A percentile compares a stretch with the other conserved stretches of the same genome.
phyloP scores from a whole-genome alignment of 2,329 filamentous ascomycete species.

The Paracorniculantispora psalliotae region DNA sequence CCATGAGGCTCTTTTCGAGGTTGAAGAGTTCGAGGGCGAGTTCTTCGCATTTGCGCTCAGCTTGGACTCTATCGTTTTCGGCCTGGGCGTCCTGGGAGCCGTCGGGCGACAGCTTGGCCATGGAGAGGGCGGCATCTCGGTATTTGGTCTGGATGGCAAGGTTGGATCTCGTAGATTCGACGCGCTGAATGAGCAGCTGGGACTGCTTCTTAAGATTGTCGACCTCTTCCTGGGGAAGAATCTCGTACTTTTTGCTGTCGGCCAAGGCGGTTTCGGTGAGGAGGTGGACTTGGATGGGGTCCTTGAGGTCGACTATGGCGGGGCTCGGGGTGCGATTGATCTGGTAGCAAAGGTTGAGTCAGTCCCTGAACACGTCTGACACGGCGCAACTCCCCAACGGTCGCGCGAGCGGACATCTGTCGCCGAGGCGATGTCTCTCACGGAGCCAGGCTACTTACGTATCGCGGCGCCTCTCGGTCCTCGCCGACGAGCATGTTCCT shows the following conservation, averaged over 20 bases:
- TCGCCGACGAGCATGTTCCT: slow-evolving; percentile 50
- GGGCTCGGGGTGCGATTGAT: slow-evolving; percentile 53
- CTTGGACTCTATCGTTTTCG: slow-evolving; percentile 68
- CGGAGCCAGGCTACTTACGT: slow-evolving; percentile 51
- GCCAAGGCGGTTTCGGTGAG: slow-evolving; percentile 89
- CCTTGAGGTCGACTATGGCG: slow-evolving; percentile 56
- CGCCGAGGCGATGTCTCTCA: neutral
- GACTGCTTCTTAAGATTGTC: slow-evolving; percentile 88
- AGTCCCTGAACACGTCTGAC: neutral
- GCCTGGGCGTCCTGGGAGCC: slow-evolving; percentile 52
- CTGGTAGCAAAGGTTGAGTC: slow-evolving; percentile 27
- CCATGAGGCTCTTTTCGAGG: slow-evolving; percentile 70
- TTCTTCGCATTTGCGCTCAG: slow-evolving; percentile 79
- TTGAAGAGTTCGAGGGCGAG: slow-evolving; percentile 74
- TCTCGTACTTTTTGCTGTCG: slow-evolving; percentile 79
- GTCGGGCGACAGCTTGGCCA: slow-evolving; percentile 74
- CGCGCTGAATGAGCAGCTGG: slow-evolving; percentile 64
- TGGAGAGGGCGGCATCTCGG: slow-evolving; percentile 83
- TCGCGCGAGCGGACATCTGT: neutral
- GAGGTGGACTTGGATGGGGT: slow-evolving; percentile 80
- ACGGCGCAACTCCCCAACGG: neutral
- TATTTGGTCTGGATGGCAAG: slow-evolving; percentile 89
- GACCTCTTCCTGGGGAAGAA: slow-evolving; percentile 86
- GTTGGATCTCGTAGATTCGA: slow-evolving; percentile 77
- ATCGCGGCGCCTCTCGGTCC: slow-evolving; percentile 48